Percentiles rank a stretch among this genome's conserved stretches.
Conservation (phyloP, 371 early-diverging fungal species). For the Mortierella sp. region DNA sequence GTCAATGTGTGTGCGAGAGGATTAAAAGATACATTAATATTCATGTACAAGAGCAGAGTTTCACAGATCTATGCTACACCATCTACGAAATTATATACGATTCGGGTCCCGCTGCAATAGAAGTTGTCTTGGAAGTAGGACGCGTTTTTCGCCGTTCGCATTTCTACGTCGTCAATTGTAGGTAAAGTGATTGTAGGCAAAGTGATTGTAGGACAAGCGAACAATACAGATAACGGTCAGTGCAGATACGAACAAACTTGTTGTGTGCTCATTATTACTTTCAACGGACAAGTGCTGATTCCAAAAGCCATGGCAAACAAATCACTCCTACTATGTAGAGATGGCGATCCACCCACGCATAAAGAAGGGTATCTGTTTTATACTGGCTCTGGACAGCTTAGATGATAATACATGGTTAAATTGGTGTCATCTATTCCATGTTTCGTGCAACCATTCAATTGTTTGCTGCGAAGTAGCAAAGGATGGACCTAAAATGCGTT, state of each 20-base stretch:
- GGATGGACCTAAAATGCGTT: not conserved
- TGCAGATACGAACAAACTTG: not conserved
- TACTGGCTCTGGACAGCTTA: too few species aligned
- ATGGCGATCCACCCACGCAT: not conserved
- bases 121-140: too few species aligned
- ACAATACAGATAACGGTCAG: not conserved
- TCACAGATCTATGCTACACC: not conserved
- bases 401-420: too few species aligned
- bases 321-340: too few species aligned
- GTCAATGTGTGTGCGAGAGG: too few species aligned
- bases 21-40: too few species aligned
- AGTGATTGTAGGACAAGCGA: not conserved
- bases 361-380: too few species aligned
- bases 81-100: too few species aligned
- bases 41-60: not conserved
- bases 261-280: too few species aligned
- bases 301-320: not conserved
- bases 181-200: too few species aligned
- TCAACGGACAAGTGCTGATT: not conserved
- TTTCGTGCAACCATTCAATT: not conserved
- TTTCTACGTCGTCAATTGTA: not conserved
- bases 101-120: too few species aligned
- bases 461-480: slow-evolving; percentile 6
- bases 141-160: not conserved
- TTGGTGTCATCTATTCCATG: too few species aligned